Conservation (phyloP, 2,329 filamentous ascomycete species). For the Colletotrichum eremochloae region DNA sequence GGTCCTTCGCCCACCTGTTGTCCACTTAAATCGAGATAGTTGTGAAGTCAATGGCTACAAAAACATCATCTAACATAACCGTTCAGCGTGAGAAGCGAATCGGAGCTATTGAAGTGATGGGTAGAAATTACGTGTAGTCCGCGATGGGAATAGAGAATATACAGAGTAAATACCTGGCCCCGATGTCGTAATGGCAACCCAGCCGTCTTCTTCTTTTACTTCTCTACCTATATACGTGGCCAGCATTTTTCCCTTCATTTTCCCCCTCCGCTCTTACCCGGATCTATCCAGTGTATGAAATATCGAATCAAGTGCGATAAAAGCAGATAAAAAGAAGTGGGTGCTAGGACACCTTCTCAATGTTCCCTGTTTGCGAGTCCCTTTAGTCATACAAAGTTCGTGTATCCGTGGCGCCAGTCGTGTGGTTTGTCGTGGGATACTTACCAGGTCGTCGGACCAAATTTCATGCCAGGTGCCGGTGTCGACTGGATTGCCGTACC, state of each 20-base stretch:
- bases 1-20: too few relatives aligned
- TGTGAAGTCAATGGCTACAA: not conserved
- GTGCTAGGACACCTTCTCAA: not conserved
- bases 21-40: not conserved
- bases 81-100: not conserved
- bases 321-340: not conserved
- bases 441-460: conserved; percentile 71
- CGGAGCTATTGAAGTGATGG: not conserved
- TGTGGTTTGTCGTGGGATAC: not conserved
- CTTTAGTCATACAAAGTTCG: conserved; percentile 21
- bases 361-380: conserved; percentile 3
- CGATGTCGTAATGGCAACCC: conserved; percentile 14
- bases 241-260: not conserved
- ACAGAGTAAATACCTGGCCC: conserved; percentile 25
- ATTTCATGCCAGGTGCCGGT: conserved; percentile 67
- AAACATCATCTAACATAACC: not conserved
- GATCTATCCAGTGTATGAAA: not conserved
- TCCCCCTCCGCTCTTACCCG: not conserved
- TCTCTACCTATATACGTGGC: conserved; percentile 27
- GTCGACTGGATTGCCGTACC: conserved; percentile 70
- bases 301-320: not conserved
- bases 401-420: conserved; percentile 9
- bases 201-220: not conserved
- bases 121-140: conserved; percentile 15
- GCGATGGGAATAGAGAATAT: conserved; percentile 23